A percentile compares a stretch with the other conserved stretches of the same genome.
Evolutionary conservation across 2,329 filamentous ascomycete genomes (phyloP).

Genomic region (Talaromyces sp.): DNA sequence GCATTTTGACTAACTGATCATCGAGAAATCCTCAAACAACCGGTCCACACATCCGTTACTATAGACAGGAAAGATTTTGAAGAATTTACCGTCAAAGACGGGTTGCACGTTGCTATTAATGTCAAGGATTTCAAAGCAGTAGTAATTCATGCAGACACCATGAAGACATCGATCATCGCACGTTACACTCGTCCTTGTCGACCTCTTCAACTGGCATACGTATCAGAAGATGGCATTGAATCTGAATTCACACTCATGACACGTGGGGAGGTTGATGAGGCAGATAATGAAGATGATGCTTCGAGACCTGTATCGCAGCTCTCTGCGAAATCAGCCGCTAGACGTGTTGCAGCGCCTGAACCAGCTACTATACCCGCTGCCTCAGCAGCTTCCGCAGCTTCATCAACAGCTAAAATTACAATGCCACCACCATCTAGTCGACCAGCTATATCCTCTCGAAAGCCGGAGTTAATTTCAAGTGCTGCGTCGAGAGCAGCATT

Average conservation of each 20-base stretch:
- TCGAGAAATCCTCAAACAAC: constrained; percentile 61
- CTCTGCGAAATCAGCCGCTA: constrained; percentile 40
- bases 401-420: constrained; percentile 23
- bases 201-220: constrained; percentile 60
- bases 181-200: constrained; percentile 59
- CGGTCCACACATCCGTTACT: constrained; percentile 62
- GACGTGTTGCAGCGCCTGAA: constrained; percentile 22
- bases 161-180: constrained; percentile 54
- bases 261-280: constrained; percentile 51
- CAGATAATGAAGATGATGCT: constrained; percentile 27
- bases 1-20: constrained; percentile 11
- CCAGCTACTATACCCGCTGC: constrained; percentile 10
- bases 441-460: constrained; percentile 27
- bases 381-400: constrained; percentile 24
- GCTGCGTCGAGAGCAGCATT: constrained; percentile 32
- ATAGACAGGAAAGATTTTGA: constrained; percentile 62
- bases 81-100: constrained; percentile 56
- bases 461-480: constrained; percentile 24
- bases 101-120: constrained; percentile 60
- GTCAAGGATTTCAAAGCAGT: constrained; percentile 66
- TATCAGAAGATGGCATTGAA: constrained; percentile 59
- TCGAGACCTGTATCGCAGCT: constrained; percentile 41
- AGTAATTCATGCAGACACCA: constrained; percentile 59
- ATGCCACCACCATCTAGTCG: constrained; percentile 27
- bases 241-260: constrained; percentile 53